Conservation (phyloP, 1,139 yeast genomes). For the Saccharomyces hybrid region DNA sequence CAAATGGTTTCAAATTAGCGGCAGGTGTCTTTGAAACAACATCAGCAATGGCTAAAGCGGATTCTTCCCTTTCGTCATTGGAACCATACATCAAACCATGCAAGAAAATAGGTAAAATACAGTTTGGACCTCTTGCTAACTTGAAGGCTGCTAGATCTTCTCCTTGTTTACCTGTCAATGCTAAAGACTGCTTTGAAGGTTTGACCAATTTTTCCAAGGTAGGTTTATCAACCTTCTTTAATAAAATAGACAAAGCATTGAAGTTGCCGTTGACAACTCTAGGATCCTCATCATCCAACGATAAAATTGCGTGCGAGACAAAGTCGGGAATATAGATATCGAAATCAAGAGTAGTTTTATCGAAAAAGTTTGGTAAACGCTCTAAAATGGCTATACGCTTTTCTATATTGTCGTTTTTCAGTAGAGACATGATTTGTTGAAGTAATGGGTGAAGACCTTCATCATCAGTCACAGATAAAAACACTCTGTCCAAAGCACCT, state of each 20-base stretch:
- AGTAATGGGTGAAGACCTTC: constrained; percentile 80
- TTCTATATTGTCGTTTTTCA: constrained; percentile 65
- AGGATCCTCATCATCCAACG: constrained; percentile 63
- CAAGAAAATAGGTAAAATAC: constrained; percentile 81
- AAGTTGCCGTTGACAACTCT: constrained; percentile 65
- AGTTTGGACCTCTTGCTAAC: constrained; percentile 76
- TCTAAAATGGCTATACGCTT: constrained; percentile 62
- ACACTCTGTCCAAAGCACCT: constrained; percentile 56
- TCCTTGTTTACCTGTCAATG: constrained; percentile 51
- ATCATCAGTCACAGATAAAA: constrained; percentile 65
- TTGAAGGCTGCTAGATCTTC: constrained; percentile 69
- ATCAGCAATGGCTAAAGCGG: constrained; percentile 87
- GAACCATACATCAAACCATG: constrained; percentile 95
- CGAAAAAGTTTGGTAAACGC: constrained; percentile 67
- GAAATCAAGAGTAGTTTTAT: constrained; percentile 58
- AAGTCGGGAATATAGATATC: constrained; percentile 69
- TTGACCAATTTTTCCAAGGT: constrained; percentile 67
- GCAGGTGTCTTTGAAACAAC: constrained; percentile 82
- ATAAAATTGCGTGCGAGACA: constrained; percentile 59
- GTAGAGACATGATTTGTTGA: constrained; percentile 69
- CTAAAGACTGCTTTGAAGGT: constrained; percentile 70
- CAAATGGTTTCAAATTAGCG: constrained; percentile 71
- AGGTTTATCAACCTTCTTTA: constrained; percentile 67
- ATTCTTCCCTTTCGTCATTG: constrained; percentile 70
- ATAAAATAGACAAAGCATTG: constrained; percentile 56